Base-by-base conservation (phyloP, 306 rosid species). In the Dicorynia guianensis region DNA sequence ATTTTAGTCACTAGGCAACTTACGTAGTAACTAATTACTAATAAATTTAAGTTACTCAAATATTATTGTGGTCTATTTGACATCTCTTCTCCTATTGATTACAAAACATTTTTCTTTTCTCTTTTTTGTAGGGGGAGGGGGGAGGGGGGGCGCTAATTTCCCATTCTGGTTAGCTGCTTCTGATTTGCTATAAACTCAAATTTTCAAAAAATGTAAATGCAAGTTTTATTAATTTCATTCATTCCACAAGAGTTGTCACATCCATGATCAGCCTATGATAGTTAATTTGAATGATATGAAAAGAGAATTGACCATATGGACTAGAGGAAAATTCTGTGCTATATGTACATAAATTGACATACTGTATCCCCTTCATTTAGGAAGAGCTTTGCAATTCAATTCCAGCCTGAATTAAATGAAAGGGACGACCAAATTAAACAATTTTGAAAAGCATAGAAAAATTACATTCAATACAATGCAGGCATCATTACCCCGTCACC, bases 351-450 rank as follows among this genome's bases (percentile, higher is more conserved):
- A 60, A 79, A 49, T 75, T 66, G 55, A 69, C 86, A 74, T 83
- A 95, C 97, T 88, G 89, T 88, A 79, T 92, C 88, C 78, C 98
- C 97, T 83, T 88, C 76, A 40, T 79, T 87, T 17, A 95, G 87
- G 80, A 92, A 95, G 59, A 92, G 91, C 91, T 95, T 95, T 56
- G 98, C 87, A 66, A 86, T 90, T 82, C 98, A 77, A 90, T 92
- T 81, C 97, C 98, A 79, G 93, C 97, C 98, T 95, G 89, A 87
- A 87, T 42, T 58, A 65, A 56, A 62, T 58, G 66, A 75, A 78
- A 81, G 67, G 47, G 17, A 72, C 18, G 69, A 83, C 77, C 25
- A 76, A 63, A 79, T 64, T 62, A 76, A 65, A 75, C 48, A 58
- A 33, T 50, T 71, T 70, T 33, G 33, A 67, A 71, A 70, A 33